Evolutionary conservation across 768 basidiomycete species (phyloP).

Genomic region (Galerina marginata): DNA sequence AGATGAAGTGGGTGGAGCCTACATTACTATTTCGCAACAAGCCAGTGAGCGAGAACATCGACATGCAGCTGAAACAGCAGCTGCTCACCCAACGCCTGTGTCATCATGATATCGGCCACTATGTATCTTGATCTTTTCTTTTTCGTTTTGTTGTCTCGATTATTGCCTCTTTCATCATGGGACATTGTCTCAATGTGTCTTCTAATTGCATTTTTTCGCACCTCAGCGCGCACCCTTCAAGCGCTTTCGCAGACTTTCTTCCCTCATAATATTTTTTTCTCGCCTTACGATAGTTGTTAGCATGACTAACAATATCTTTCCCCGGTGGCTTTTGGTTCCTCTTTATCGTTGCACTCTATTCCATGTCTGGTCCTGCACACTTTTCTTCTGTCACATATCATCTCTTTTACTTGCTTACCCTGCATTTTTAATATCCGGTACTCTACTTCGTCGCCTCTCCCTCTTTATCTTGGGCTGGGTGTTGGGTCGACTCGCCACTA

Average conservation of each 20-base stretch:
- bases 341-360: slow-evolving; percentile 11
- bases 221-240: slow-evolving; percentile 6
- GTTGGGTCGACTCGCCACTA: slow-evolving; percentile 20
- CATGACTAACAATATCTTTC: slow-evolving; percentile 24
- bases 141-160: slow-evolving; percentile 6
- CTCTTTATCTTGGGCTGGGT: slow-evolving; percentile 15
- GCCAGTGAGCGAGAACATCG: slow-evolving; percentile 73
- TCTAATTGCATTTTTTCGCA: slow-evolving; percentile 8
- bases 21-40: slow-evolving; percentile 84
- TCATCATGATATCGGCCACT: slow-evolving; percentile 33
- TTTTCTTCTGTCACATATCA: slow-evolving; percentile 16
- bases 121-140: slow-evolving; percentile 3
- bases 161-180: slow-evolving; percentile 9
- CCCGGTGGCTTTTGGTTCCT: slow-evolving; percentile 25
- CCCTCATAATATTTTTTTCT: slow-evolving; percentile 20
- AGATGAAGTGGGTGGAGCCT: slow-evolving; percentile 83
- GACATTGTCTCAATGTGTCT: slow-evolving; percentile 21
- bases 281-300: slow-evolving; percentile 14
- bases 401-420: slow-evolving; percentile 16
- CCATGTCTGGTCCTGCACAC: slow-evolving; percentile 17
- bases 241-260: slow-evolving; percentile 13
- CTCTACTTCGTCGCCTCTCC: slow-evolving; percentile 21
- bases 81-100: slow-evolving; percentile 20
- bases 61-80: slow-evolving; percentile 37
- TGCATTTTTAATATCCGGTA: slow-evolving; percentile 25